Evolutionary conservation across 1,284 basidiomycete genomes (phyloP).

Genomic region (Butyriboletus regius): DNA sequence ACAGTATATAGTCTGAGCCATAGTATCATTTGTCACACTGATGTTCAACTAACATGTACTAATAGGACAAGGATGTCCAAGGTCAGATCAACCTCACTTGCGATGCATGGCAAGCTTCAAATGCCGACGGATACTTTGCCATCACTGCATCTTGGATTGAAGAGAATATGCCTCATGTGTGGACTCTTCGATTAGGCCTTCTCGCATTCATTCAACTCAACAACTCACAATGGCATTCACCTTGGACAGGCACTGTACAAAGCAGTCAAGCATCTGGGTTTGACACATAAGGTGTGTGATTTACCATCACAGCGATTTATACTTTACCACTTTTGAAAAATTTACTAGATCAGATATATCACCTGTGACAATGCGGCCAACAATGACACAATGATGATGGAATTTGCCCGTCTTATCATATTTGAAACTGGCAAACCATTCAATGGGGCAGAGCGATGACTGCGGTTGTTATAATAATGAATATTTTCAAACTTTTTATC

Average conservation of each 20-base stretch:
- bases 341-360: neutral
- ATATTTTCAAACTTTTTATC: too few species aligned
- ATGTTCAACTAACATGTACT: neutral
- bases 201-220: slow-evolving; percentile 4
- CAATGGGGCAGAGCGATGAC: neutral
- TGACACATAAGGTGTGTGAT: neutral
- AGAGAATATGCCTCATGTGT: neutral
- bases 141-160: slow-evolving; percentile 6
- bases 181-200: neutral
- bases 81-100: neutral
- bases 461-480: too few species aligned
- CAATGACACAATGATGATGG: neutral
- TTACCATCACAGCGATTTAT: too few species aligned
- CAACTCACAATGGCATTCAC: neutral
- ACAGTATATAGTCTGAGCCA: too few species aligned
- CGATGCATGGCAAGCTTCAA: slow-evolving; percentile 5
- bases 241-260: too few species aligned
- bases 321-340: too few species aligned
- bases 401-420: neutral
- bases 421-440: neutral
- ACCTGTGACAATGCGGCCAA: neutral
- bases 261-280: neutral
- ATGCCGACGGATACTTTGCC: slow-evolving; percentile 1
- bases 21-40: too few species aligned
- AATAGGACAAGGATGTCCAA: neutral